Percentiles rank a stretch among this genome's conserved stretches.
phyloP scores from a whole-genome alignment of 345 rosid genomes.

The Murraya paniculata region DNA sequence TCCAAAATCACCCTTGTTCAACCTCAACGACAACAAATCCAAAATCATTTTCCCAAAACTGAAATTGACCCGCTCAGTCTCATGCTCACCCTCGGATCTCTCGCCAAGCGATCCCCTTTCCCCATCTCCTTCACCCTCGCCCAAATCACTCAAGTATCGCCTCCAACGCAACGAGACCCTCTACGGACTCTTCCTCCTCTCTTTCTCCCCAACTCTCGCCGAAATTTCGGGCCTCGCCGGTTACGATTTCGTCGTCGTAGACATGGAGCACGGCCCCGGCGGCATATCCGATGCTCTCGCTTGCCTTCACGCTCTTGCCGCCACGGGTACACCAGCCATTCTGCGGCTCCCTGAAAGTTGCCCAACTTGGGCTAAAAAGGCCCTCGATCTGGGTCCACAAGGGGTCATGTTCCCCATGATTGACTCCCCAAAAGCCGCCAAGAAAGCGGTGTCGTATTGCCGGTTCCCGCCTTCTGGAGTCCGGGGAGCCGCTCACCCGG shows the following conservation, averaged over 20 bases:
- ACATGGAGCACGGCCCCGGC: conserved; percentile 96
- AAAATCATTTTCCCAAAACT: conserved; percentile 19
- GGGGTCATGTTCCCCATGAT: conserved; percentile 97
- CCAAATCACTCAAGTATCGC: conserved; percentile 58
- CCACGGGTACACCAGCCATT: conserved; percentile 57
- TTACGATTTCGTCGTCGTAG: conserved; percentile 82
- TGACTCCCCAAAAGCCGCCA: conserved; percentile 56
- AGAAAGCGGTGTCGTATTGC: conserved; percentile 77
- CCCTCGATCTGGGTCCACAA: conserved; percentile 86
- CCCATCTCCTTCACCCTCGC: conserved; percentile 10
- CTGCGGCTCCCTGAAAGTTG: conserved; percentile 77
- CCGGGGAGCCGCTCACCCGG: conserved; percentile 87
- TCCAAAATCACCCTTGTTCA: not conserved
- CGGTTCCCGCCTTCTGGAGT: conserved; percentile 73
- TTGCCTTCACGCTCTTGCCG: conserved; percentile 66
- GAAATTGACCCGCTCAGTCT: conserved; percentile 21
- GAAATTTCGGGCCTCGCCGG: conserved; percentile 87
- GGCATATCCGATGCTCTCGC: conserved; percentile 70
- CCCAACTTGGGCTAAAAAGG: conserved; percentile 79
- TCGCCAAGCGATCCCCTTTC: conserved; percentile 23
- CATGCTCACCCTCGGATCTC: conserved; percentile 26
- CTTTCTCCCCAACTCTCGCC: conserved; percentile 86
- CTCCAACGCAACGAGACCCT: conserved; percentile 73
- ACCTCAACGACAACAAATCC: conserved; percentile 26
- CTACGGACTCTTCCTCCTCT: conserved; percentile 79